phyloP scores from a whole-genome alignment of 768 basidiomycete genomes.

The Cytidiella melzeri region DNA sequence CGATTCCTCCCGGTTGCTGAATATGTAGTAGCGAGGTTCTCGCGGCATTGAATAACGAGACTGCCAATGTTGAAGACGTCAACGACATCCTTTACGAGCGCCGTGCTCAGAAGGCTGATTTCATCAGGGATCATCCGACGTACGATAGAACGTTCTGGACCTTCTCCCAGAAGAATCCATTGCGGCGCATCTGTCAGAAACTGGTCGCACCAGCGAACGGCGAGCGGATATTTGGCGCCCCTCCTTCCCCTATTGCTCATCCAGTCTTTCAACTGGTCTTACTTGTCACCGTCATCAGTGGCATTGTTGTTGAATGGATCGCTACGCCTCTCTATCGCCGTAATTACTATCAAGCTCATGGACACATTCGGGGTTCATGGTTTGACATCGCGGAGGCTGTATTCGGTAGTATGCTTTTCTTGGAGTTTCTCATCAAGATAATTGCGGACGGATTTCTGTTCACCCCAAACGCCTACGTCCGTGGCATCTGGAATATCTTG shows the following conservation, averaged over 20 bases:
- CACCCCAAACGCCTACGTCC: slow-evolving; percentile 87
- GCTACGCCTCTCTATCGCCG: slow-evolving; percentile 84
- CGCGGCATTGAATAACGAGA: slow-evolving; percentile 56
- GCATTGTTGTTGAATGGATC: slow-evolving; percentile 74
- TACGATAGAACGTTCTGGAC: slow-evolving; percentile 91
- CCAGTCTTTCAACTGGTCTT: slow-evolving; percentile 71
- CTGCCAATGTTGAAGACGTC: slow-evolving; percentile 41
- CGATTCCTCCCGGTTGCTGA: background rate
- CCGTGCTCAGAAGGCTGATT: slow-evolving; percentile 74
- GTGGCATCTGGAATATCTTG: slow-evolving; percentile 87
- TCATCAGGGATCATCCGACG: slow-evolving; percentile 81
- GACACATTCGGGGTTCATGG: slow-evolving; percentile 68
- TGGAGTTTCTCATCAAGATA: slow-evolving; percentile 87
- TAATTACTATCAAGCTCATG: slow-evolving; percentile 56
- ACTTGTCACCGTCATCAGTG: slow-evolving; percentile 70
- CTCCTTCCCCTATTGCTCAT: slow-evolving; percentile 57
- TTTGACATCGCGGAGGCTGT: slow-evolving; percentile 76
- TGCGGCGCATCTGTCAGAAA: slow-evolving; percentile 76
- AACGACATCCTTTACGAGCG: slow-evolving; percentile 64
- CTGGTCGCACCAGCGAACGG: slow-evolving; percentile 79
- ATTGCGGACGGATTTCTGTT: slow-evolving; percentile 90
- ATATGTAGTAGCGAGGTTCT: slow-evolving; percentile 51
- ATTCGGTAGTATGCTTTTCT: slow-evolving; percentile 63
- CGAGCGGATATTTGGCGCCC: slow-evolving; percentile 80
- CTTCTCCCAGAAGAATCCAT: slow-evolving; percentile 68